These are phyloP conservation scores for Urochloa ruziziensis DNA, from an alignment of 176 grass and related monocot genomes.

Conservation along the genomic window DNA sequence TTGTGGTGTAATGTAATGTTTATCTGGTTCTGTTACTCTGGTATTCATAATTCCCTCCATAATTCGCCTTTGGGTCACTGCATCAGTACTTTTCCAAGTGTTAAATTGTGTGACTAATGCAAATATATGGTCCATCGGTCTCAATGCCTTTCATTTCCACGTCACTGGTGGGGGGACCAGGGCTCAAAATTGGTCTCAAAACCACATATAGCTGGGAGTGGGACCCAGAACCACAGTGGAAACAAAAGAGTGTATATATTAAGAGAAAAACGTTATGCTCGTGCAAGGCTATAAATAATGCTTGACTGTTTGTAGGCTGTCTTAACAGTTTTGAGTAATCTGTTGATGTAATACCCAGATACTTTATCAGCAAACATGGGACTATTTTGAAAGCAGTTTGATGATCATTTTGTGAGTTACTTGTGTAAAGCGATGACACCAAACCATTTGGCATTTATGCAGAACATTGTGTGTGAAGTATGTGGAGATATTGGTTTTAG, in stretches of 20 bases:
- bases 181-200: no score
- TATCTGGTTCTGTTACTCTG: no score
- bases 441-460: neutral
- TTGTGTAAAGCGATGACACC: neutral
- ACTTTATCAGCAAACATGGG: neutral
- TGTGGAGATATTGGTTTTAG: slow-evolving; percentile 41
- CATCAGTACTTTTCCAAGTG: no score
- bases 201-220: no score
- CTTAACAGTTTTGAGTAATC: neutral
- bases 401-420: neutral
- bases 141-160: neutral
- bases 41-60: no score
- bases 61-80: no score
- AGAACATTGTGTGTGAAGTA: slow-evolving; percentile 25
- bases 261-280: neutral
- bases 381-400: neutral
- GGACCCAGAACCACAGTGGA: no score
- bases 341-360: neutral
- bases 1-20: neutral
- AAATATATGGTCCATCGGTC: neutral
- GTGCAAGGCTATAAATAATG: neutral
- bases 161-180: neutral
- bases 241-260: neutral
- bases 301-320: neutral
- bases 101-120: neutral